Base-by-base conservation (phyloP, 192 early-diverging fungal genomes). In the Rhizoclosmatium globosum region DNA sequence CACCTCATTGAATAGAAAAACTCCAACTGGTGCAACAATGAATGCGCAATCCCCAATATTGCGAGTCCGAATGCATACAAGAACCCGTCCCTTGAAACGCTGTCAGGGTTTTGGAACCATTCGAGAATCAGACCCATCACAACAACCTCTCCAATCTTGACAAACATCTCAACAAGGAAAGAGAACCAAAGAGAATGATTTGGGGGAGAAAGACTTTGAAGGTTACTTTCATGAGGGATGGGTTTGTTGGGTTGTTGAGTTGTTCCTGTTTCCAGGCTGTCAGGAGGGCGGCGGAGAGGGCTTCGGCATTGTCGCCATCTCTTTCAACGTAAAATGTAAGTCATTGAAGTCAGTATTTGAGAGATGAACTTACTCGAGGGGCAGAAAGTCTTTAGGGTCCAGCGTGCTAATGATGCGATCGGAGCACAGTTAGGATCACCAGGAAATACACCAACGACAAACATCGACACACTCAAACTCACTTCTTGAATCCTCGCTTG, bases 101-200 rank as follows among this genome's bases (percentile, higher is more conserved):
- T 59, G 15, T 66, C 19, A n/a, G 74, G 69, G 19, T 82, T 71
- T 67, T 88, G 87, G 68, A 89, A 89, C 82, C 83, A 89, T 9
- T 78, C 41, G 2, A 89, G 79, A 38, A 89, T 58, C n/a, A 77
- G 44, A 3, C 84, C 84, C 60, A 89, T 74, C 3, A 81, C 3
- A 38, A 85, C 31, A 9, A 79, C 82, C 71, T 86, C 65, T 0
- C 68, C 81, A 57, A 85, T 76, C 76, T 85, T 82, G 73, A 84
- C 38, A 38, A 78, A 39, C 42, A 68, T 76, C 59, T 89, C 85
- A 56, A 50, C 23, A 1, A 87, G 46, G 66, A 76, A 89, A 76
- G 44, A 0, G 84, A 2, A 17, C 84, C 85, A 6, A 81, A 53
- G 9, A 73, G 38, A 15, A 77, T 38, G 60, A 72, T 82, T 21